Evolutionary conservation across 805 yeast genomes (phyloP).

Genomic region (Saccharomycopsis sp.): DNA sequence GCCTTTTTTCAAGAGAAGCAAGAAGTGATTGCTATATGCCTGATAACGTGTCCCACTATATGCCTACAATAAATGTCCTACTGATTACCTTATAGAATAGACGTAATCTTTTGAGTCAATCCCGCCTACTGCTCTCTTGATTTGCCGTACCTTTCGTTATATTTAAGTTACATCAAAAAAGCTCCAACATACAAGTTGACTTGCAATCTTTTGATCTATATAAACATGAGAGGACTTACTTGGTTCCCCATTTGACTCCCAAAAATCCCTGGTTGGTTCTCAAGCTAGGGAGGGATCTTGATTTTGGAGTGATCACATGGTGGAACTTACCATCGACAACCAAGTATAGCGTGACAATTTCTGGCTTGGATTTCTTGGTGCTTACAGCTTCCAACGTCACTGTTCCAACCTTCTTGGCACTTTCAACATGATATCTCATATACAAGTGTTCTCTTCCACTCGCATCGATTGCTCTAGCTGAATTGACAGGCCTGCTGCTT

Average conservation of each 20-base stretch:
- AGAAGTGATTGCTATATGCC: neutral
- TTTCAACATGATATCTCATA: conserved; percentile 84
- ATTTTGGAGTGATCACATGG: conserved; percentile 15
- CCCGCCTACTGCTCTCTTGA: too few relatives aligned
- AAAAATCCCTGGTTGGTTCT: conserved; percentile 6
- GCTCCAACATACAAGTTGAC: too few relatives aligned
- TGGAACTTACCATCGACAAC: conserved; percentile 16
- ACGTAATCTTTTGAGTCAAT: too few relatives aligned
- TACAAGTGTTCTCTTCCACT: conserved; percentile 75
- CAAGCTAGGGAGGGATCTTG: neutral
- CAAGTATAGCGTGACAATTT: conserved; percentile 12
- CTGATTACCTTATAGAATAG: too few relatives aligned
- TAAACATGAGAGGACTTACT: too few relatives aligned
- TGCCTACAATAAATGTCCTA: too few relatives aligned
- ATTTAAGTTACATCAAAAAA: too few relatives aligned
- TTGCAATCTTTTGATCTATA: too few relatives aligned
- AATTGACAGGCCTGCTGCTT: conserved; percentile 76
- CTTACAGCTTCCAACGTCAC: conserved; percentile 80
- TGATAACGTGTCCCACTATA: too few relatives aligned
- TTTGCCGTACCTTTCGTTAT: too few relatives aligned
- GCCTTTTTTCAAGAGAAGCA: conserved; percentile 18
- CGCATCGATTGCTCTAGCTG: conserved; percentile 57
- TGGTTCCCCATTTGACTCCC: conserved; percentile 19
- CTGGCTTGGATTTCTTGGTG: conserved; percentile 17
- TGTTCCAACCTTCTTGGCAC: conserved; percentile 55